These are phyloP conservation scores for Podospora australis DNA, from an alignment of 495 filamentous ascomycete species.

Conservation along the genomic window DNA sequence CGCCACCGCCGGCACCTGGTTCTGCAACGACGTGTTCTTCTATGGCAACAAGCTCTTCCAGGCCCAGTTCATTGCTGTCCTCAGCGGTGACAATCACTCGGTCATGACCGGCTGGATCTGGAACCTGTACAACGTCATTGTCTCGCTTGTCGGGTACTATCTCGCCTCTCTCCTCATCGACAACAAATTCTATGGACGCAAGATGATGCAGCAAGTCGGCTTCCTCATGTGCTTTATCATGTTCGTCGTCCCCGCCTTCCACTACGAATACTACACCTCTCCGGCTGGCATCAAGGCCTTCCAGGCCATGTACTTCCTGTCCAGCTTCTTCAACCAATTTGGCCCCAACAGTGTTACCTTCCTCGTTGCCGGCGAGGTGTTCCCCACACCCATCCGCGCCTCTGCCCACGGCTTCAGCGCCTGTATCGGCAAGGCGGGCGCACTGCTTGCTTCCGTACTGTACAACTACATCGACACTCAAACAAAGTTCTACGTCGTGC, in stretches of 20 bases:
- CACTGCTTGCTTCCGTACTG: conserved; percentile 72
- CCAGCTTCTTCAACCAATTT: conserved; percentile 95
- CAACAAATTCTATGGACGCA: conserved; percentile 87
- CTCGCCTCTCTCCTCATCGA: conserved; percentile 71
- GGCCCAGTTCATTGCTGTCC: conserved; percentile 69
- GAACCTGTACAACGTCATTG: conserved; percentile 78
- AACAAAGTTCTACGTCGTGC: conserved; percentile 77
- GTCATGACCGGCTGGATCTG: conserved; percentile 84
- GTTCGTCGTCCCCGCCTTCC: conserved; percentile 78
- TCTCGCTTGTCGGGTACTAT: conserved; percentile 81
- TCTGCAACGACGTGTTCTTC: conserved; percentile 91
- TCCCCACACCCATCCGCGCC: conserved; percentile 81
- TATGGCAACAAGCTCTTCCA: conserved; percentile 98
- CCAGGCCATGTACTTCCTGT: conserved; percentile 90
- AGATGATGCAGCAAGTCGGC: conserved; percentile 85
- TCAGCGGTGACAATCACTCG: conserved; percentile 51
- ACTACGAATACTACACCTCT: conserved; percentile 69
- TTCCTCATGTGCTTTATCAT: conserved; percentile 83
- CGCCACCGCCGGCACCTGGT: conserved; percentile 83
- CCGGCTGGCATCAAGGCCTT: conserved; percentile 63
- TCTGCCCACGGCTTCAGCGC: conserved; percentile 87
- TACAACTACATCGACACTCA: conserved; percentile 82
- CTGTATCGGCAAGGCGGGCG: conserved; percentile 75
- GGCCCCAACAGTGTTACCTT: conserved; percentile 89
- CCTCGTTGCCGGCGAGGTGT: conserved; percentile 86